These are phyloP conservation scores for Ascochyta fabae DNA, from an alignment of 2,329 filamentous ascomycete genomes.

Conservation along the genomic window DNA sequence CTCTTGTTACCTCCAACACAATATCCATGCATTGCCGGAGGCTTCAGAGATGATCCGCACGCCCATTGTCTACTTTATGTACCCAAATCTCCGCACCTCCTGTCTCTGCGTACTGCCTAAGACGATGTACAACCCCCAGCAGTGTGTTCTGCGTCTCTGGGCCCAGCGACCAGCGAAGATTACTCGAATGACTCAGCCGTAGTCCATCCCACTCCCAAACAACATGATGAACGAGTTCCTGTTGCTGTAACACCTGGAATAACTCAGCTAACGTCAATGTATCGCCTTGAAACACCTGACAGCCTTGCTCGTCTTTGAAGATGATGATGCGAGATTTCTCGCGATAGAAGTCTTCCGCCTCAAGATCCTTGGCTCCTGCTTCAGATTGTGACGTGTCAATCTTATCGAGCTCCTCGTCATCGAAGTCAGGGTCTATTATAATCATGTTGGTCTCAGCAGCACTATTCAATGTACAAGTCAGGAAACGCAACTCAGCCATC, in stretches of 20 bases:
- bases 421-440: not conserved
- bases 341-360: not conserved
- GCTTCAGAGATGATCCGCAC: too few species aligned
- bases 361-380: not conserved
- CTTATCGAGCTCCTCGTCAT: not conserved
- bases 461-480: not conserved
- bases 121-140: not conserved
- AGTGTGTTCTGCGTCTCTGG: not conserved
- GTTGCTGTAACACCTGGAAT: not conserved
- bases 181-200: not conserved
- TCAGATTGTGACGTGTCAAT: not conserved
- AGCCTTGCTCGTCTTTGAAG: not conserved
- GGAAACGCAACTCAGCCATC: not conserved
- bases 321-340: not conserved
- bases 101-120: not conserved
- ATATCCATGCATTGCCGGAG: too few species aligned
- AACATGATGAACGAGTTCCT: not conserved
- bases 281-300: not conserved
- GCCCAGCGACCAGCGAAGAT: not conserved
- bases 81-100: not conserved
- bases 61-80: not conserved
- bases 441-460: not conserved
- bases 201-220: slow-evolving; percentile 7
- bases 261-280: not conserved
- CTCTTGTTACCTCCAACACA: too few species aligned